Conservation (phyloP, 495 filamentous ascomycete genomes). For the Penicillium alfredii region DNA sequence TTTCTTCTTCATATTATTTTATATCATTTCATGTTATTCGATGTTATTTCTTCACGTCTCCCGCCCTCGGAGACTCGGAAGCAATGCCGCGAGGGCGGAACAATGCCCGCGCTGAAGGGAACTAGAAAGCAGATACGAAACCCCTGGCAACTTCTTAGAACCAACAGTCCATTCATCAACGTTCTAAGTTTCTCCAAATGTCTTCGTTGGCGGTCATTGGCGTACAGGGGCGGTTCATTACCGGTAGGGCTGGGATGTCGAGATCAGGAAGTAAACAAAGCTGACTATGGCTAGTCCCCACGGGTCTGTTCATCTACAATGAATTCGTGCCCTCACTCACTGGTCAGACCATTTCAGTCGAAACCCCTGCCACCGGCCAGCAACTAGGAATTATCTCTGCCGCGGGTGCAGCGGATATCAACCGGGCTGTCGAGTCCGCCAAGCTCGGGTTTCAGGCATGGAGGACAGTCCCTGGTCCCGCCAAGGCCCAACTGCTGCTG, state of each 20-base stretch:
- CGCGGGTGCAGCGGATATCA: constrained; percentile 33
- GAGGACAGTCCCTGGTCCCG: constrained; percentile 35
- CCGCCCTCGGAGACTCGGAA: too few species aligned
- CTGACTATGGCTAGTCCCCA: constrained; percentile 11
- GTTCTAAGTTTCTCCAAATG: too few species aligned
- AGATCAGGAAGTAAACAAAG: neutral
- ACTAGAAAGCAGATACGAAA: too few species aligned
- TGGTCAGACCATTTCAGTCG: constrained; percentile 14
- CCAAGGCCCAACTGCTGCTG: constrained; percentile 40
- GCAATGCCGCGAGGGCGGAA: too few species aligned
- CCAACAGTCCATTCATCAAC: too few species aligned
- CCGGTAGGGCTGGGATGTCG: constrained; percentile 1
- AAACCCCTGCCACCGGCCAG: constrained; percentile 29
- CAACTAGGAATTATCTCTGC: constrained; percentile 21
- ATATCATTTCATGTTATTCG: too few species aligned
- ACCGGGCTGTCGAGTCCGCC: constrained; percentile 50
- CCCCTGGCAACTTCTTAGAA: too few species aligned
- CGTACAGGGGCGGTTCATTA: constrained; percentile 15
- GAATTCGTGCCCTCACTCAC: constrained; percentile 22
- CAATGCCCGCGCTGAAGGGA: neutral
- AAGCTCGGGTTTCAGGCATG: constrained; percentile 26
- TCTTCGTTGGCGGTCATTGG: constrained; percentile 11
- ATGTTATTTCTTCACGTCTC: too few species aligned
- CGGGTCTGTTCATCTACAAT: constrained; percentile 37
- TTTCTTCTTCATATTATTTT: too few species aligned